Evolutionary conservation across 345 rosid species (phyloP), one percentile per base, ranked within the genome.

Genomic region (Corchorus capsularis): DNA sequence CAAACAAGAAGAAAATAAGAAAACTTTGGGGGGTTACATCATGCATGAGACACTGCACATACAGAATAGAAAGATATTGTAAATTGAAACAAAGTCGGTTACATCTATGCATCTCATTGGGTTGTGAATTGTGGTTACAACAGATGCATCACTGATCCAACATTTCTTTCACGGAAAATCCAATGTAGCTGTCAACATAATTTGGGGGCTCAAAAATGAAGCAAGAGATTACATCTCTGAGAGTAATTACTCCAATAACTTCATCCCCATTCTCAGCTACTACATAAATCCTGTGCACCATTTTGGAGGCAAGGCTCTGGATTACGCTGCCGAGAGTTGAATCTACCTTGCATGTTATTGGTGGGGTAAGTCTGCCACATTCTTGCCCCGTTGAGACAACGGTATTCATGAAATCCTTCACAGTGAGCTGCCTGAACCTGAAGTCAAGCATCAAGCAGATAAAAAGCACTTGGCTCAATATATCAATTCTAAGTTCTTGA

Each of bases 201-300:
- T 85, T 81, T 2, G 94, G 90, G 66, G 99, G 97, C 81, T 95
- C 98, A 45, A 53, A 85, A 55, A 91, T 82, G 86, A 95, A 93
- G 82, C 97, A 93, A 77, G 98, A 88, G 72, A 93, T 94, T 63
- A 93, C 97, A 78, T 93, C 99, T 84, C 98, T 79, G 13, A 91
- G 88, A 0, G 99, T 95, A 73, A 95, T 92, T 46, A 95, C 93
- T 8, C 99, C 98, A 47, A 65, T 73, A 7, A 95, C 90, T 83
- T 89, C 89, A 65, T 86, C 83, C 62, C 77, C 89, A 37, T 79
- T 74, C 6, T 73, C 88, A 17, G 77, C 82, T 11, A 82, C 93
- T 55, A 87, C 92, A 56, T 93, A 89, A 37, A 93, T 86, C 81
- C 97, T 80, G 85, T 95, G 98, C 72, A 90, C 91, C 8, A 82